A percentile compares a stretch with the other conserved stretches of the same genome.
Evolutionary conservation across 441 rosid species (phyloP).

Genomic region (Pelargonium myrrhifolium): DNA sequence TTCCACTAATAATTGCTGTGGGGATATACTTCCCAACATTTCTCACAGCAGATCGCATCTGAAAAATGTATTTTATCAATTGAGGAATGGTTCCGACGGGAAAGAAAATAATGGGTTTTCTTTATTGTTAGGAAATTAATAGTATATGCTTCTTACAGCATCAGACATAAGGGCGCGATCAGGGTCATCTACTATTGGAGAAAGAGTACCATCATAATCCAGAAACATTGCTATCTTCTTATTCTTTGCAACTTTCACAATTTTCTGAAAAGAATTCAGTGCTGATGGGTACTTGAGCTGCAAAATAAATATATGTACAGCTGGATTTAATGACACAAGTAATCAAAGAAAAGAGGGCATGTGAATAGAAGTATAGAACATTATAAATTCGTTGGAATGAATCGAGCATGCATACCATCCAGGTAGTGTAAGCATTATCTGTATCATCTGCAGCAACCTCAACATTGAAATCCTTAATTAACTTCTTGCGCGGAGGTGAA

Average conservation of each 20-base stretch:
- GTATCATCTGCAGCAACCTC: constrained; percentile 53
- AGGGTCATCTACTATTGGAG: constrained; percentile 92
- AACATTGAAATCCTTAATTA: constrained; percentile 39
- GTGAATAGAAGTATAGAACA: neutral
- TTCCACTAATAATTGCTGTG: constrained; percentile 90
- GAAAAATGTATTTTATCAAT: constrained; percentile 15
- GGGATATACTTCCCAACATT: constrained; percentile 67
- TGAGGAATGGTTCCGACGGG: neutral
- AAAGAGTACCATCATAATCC: constrained; percentile 92
- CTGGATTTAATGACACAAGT: neutral
- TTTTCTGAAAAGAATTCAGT: constrained; percentile 53
- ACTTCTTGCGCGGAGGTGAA: constrained; percentile 84
- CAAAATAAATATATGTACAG: constrained; percentile 13
- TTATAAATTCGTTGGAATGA: neutral
- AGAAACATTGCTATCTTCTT: constrained; percentile 76
- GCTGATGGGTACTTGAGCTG: constrained; percentile 93
- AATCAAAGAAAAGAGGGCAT: neutral
- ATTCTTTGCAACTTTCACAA: constrained; percentile 45
- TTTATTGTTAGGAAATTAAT: neutral
- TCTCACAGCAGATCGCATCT: constrained; percentile 93
- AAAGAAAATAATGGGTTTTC: neutral
- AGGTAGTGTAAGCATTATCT: constrained; percentile 49
- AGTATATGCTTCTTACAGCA: constrained; percentile 35
- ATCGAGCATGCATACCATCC: constrained; percentile 52
- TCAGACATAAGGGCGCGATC: constrained; percentile 80